Evolutionary conservation across 2,329 filamentous ascomycete species (phyloP).

Genomic region (Apiospora koreana): DNA sequence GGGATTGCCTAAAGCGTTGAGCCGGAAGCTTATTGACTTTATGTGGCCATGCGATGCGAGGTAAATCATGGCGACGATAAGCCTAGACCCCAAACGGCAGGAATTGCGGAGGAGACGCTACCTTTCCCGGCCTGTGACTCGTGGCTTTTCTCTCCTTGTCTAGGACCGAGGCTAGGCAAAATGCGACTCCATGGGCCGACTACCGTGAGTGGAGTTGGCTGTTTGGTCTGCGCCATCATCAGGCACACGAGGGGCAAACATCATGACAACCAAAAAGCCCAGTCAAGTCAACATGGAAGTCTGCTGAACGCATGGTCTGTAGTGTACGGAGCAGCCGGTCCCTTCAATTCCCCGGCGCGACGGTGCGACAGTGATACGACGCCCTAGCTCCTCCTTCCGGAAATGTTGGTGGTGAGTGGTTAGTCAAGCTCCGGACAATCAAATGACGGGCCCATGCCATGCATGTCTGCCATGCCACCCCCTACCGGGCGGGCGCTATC

Average conservation of each 20-base stretch:
- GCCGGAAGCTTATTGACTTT: not conserved
- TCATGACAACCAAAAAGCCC: not conserved
- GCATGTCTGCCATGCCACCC: not conserved
- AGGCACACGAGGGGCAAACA: not conserved
- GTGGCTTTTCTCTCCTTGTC: slow-evolving; percentile 1
- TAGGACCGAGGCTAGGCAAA: not conserved
- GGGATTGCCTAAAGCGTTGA: not conserved
- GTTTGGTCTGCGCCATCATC: not conserved
- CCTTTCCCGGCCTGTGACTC: not conserved
- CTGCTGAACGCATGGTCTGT: too few relatives aligned
- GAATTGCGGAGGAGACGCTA: not conserved
- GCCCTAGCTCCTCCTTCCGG: not conserved
- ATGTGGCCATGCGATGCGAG: not conserved
- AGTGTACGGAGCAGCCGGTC: not conserved
- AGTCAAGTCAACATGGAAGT: too few relatives aligned
- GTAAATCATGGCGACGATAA: not conserved
- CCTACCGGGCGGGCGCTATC: not conserved
- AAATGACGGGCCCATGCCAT: not conserved
- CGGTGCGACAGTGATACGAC: slow-evolving; percentile 4
- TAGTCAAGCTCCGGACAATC: not conserved
- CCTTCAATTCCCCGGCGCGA: not conserved
- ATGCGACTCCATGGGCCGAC: not conserved
- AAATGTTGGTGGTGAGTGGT: not conserved
- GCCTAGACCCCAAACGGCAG: not conserved
- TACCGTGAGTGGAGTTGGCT: not conserved